Evolutionary conservation across 78 protist species (phyloP), one percentile per base, ranked within the genome.

Genomic region (Cavenderia fasciculata): DNA sequence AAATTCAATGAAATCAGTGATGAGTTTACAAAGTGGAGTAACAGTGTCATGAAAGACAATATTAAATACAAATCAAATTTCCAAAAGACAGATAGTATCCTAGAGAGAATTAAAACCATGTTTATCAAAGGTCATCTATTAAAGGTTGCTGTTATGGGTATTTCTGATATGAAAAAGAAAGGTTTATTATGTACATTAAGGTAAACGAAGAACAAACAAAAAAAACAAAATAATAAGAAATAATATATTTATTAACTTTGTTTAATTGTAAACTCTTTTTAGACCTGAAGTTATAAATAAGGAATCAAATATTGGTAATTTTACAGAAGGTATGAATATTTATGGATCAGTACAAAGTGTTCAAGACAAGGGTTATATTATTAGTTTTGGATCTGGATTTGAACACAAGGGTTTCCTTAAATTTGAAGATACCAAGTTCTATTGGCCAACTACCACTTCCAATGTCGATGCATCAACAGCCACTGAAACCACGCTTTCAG

Each of bases 1-100:
- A 79, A 79, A 27, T 79, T 79, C 38, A 79, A 79, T 79, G 89
- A 79, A 54, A 68, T 79, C 43, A 68, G 78, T 41, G 89, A 79
- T 56, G 41, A 34, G 31, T 79, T 79, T 43, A 79, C 89, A 34
- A 51, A 79, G 41, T 68, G 62, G 52, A 66, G 52, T 46, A 68
- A 52, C 47, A 27, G 25, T 2, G 29, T 43, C 29, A 40, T 68
- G 36, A 33, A 54, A 44, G 31, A 43, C 25, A 56, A 56, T 10
- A 65, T 68, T 21, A 51, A 56, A 1, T 43, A 51, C 2, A 44
- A 8, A 2, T 31, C 69, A 16, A 68, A 54, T 44, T 79, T 79
- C 33, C n/a, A 16, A 25, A 79, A 68, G 31, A 19, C 56, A 23
- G 72, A 79, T 19, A 43, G 47, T 23, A 79, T 79, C 23, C 27